Evolutionary conservation across 129 eudicot genomes (phyloP).

Genomic region (Saposhnikovia divaricata): DNA sequence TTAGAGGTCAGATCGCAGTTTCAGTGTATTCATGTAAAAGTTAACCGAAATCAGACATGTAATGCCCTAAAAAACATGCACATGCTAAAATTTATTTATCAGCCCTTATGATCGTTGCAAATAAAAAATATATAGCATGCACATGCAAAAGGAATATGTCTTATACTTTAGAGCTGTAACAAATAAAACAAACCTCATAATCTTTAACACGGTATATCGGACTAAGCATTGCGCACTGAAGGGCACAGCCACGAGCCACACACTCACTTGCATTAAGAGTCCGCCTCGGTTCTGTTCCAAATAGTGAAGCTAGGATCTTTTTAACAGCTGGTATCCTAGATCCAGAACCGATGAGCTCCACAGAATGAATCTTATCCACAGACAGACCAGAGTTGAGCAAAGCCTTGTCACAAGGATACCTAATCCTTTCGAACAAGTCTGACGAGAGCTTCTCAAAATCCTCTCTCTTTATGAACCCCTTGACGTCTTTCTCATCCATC

Average conservation of each 20-base stretch:
- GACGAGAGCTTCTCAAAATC: slow-evolving; percentile 78
- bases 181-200: slow-evolving; percentile 61
- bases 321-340: slow-evolving; percentile 84
- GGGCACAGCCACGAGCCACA: slow-evolving; percentile 96
- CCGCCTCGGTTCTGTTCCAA: slow-evolving; percentile 66
- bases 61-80: neutral
- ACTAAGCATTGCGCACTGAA: slow-evolving; percentile 97
- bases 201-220: slow-evolving; percentile 86
- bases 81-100: neutral
- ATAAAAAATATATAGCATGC: too few species aligned
- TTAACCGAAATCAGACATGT: neutral
- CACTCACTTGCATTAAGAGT: slow-evolving; percentile 95
- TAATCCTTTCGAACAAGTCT: slow-evolving; percentile 49
- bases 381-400: slow-evolving; percentile 53
- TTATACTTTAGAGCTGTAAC: neutral
- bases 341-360: slow-evolving; percentile 97
- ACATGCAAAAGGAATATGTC: too few species aligned
- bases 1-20: neutral
- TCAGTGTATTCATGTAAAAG: neutral
- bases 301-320: slow-evolving; percentile 42
- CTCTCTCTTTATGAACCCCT: slow-evolving; percentile 84
- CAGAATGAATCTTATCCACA: slow-evolving; percentile 53
- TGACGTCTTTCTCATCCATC: slow-evolving; percentile 97
- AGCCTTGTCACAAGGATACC: slow-evolving; percentile 70
- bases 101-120: neutral